These are phyloP conservation scores for Agrostemma githago DNA, from an alignment of 148 eudicot species.

Conservation along the genomic window DNA sequence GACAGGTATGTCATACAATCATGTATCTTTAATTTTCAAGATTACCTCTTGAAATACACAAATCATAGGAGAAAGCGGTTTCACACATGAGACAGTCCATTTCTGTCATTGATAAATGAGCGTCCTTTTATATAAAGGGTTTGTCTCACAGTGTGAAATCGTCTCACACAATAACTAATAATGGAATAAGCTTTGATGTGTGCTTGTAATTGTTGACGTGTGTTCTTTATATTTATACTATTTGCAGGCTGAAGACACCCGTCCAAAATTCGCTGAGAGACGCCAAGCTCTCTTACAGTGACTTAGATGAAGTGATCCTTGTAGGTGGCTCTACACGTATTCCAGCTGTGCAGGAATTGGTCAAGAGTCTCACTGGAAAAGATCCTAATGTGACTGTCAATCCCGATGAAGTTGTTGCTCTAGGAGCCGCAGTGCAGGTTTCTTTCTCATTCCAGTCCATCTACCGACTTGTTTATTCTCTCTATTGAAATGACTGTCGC, in stretches of 20 bases:
- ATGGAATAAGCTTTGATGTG: neutral
- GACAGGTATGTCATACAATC: slow-evolving; percentile 80
- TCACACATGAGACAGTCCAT: too few relatives aligned
- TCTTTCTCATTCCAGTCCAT: neutral
- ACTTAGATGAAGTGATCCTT: slow-evolving; percentile 89
- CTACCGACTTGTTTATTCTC: neutral
- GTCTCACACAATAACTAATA: too few relatives aligned
- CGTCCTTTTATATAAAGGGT: too few relatives aligned
- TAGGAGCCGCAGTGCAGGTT: slow-evolving; percentile 99
- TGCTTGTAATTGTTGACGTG: neutral
- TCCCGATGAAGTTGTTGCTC: slow-evolving; percentile 98
- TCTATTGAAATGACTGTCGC: neutral
- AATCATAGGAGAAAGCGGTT: too few relatives aligned
- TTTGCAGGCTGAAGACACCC: slow-evolving; percentile 64
- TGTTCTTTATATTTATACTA: neutral
- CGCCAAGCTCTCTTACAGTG: slow-evolving; percentile 83
- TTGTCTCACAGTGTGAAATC: too few relatives aligned
- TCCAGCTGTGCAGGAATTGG: slow-evolving; percentile 90
- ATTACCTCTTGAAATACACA: neutral
- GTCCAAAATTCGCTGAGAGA: slow-evolving; percentile 84
- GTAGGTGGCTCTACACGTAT: slow-evolving; percentile 97
- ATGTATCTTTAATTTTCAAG: neutral
- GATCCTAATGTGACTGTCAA: slow-evolving; percentile 94
- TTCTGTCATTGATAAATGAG: too few relatives aligned
- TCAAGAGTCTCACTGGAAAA: slow-evolving; percentile 79